Conservation (phyloP, 2,329 filamentous ascomycete species). For the Bipolaris sorokiniana region DNA sequence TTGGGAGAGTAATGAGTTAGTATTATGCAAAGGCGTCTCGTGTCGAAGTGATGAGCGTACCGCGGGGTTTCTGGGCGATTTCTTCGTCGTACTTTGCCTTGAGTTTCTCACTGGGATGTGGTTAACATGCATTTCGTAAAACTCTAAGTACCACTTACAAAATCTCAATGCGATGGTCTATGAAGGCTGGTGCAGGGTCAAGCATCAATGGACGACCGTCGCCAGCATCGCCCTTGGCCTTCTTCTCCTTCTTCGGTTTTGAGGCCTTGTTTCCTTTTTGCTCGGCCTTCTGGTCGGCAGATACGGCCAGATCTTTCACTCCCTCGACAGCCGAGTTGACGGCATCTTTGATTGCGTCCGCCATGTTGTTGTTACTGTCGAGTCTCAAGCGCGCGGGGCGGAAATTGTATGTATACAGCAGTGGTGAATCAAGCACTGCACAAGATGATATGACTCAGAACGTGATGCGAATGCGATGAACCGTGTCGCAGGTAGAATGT, state of each 20-base stretch:
- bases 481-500: slow-evolving; percentile 11
- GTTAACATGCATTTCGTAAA: slow-evolving; percentile 18
- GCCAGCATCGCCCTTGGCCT: slow-evolving; percentile 51
- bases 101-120: slow-evolving; percentile 66
- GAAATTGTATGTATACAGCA: slow-evolving; percentile 15
- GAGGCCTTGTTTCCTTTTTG: slow-evolving; percentile 25
- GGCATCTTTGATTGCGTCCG: slow-evolving; percentile 56
- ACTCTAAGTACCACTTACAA: slow-evolving; percentile 57
- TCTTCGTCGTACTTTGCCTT: slow-evolving; percentile 85
- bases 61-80: slow-evolving; percentile 69
- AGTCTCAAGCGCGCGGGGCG: slow-evolving; percentile 28
- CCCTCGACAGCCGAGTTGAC: slow-evolving; percentile 61
- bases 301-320: slow-evolving; percentile 65
- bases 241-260: slow-evolving; percentile 53
- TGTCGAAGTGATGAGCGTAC: slow-evolving; percentile 27
- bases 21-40: not conserved
- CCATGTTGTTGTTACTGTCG: slow-evolving; percentile 49
- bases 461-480: slow-evolving; percentile 5
- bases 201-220: slow-evolving; percentile 56
- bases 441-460: slow-evolving; percentile 8
- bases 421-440: slow-evolving; percentile 39
- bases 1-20: slow-evolving; percentile 22
- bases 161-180: slow-evolving; percentile 81
- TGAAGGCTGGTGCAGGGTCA: slow-evolving; percentile 70
- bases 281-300: slow-evolving; percentile 42